phyloP scores from a whole-genome alignment of 73 alveolate species.

The Tetrahymena thermophila region DNA sequence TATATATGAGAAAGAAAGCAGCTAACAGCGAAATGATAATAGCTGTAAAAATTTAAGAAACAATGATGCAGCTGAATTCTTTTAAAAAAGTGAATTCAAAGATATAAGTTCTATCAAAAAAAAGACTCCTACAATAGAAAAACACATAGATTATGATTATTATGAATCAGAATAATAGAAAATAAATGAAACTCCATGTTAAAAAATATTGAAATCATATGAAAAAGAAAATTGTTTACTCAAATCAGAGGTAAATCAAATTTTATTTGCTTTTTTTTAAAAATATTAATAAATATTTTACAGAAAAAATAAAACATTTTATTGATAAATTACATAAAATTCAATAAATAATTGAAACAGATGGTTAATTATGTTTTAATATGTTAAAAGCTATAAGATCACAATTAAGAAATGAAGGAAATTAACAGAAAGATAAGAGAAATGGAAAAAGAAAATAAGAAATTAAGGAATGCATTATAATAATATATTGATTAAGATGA shows the following conservation, averaged over 20 bases:
- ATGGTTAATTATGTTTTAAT: no score
- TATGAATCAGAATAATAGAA: neutral
- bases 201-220: neutral
- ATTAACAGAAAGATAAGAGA: neutral
- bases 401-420: neutral
- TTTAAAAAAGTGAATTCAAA: neutral
- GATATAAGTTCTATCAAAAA: neutral
- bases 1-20: neutral
- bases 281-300: no score
- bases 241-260: neutral
- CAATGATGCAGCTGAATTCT: neutral
- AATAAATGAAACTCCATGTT: neutral
- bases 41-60: neutral
- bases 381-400: neutral
- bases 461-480: neutral
- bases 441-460: neutral
- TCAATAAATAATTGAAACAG: no score
- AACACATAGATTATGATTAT: neutral
- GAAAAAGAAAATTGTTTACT: neutral
- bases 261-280: neutral
- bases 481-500: neutral
- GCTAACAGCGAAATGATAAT: neutral
- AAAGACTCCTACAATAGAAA: neutral
- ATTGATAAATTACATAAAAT: neutral
- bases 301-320: neutral